Evolutionary conservation across 2,329 filamentous ascomycete genomes (phyloP), one percentile per base, ranked within the genome.

Genomic region (Neonectria faginata): DNA sequence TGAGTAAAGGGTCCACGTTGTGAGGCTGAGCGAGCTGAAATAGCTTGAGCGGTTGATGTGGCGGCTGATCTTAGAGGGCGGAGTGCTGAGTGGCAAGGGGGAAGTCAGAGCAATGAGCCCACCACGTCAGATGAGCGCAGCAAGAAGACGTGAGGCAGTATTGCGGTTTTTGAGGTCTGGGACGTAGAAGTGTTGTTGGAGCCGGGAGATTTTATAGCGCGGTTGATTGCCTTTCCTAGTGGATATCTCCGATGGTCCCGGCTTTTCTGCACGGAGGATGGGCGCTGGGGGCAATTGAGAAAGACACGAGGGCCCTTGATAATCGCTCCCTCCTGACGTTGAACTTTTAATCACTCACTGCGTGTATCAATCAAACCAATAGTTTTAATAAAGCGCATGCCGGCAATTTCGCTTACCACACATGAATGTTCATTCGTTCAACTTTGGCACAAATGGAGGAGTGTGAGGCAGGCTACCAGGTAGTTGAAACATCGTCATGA

Each of bases 131-230:
- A 41, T 14, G n/a, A 39, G 44, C 27, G 12, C 14, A 18, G 11
- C 18, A 27, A 45, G 22, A 27, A 27, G 56, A 59, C 52, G 6
- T 33, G 42, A 33, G 27, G 8, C 18, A 45, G 41, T 42, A 31
- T 31, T 47, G 44, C 14, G 56, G 47, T 42, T 50, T 45, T 59
- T 56, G 56, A 60, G 61, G 39, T 47, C 52, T 47, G n/a, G 47
- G 58, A 61, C 33, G 67, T 56, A 71, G 48, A 54, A 16, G 48
- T 48, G 64, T 60, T 54, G 54, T 65, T 71, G 67, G 47, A 66
- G 57, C 57, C 47, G 45, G 61, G 66, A 70, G 67, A 60, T 73
- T 73, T 69, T 74, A 71, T 71, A 73, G 70, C 64, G 71, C 68
- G 68, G 62, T 62, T 62, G 55, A 39, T 48, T 18, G 31, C 62